Evolutionary conservation across 225 moss, liverwort and hornwort species (phyloP).

Genomic region (Pleurozium schreberi): DNA sequence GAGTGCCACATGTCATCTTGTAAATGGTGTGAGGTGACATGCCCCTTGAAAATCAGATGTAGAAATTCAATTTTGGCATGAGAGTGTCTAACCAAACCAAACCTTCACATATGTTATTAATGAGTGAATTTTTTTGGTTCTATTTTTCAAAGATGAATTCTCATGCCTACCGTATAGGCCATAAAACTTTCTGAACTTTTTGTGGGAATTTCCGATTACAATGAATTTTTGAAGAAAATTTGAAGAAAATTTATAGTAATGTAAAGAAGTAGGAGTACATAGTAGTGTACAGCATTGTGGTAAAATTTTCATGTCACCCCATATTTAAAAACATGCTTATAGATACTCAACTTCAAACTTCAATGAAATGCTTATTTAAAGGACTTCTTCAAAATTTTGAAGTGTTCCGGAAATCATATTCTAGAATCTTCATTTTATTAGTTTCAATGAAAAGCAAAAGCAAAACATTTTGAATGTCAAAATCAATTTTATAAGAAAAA

Average conservation of each 20-base stretch:
- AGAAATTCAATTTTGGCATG: too few relatives aligned
- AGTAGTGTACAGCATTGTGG: background rate
- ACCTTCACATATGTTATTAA: background rate
- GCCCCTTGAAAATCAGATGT: too few relatives aligned
- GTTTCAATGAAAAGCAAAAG: background rate
- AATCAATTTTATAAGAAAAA: background rate
- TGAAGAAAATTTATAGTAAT: too few relatives aligned
- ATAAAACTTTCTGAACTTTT: background rate
- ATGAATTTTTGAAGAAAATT: background rate
- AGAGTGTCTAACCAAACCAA: too few relatives aligned
- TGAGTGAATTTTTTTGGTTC: background rate
- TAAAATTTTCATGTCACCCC: rapidly evolving
- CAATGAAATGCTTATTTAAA: background rate
- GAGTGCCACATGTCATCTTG: too few relatives aligned
- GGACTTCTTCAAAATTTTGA: rapidly evolving
- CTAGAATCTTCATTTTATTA: background rate
- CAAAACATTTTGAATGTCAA: background rate
- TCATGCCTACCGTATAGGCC: too few relatives aligned
- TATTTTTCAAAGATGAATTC: background rate
- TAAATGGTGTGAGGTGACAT: too few relatives aligned
- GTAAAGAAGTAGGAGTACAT: too few relatives aligned
- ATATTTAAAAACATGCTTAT: background rate
- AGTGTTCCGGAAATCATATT: background rate
- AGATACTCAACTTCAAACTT: background rate
- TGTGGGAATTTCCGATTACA: background rate